phyloP scores from a whole-genome alignment of 192 early-diverging fungal genomes.

The Obelidium mucronatum region DNA sequence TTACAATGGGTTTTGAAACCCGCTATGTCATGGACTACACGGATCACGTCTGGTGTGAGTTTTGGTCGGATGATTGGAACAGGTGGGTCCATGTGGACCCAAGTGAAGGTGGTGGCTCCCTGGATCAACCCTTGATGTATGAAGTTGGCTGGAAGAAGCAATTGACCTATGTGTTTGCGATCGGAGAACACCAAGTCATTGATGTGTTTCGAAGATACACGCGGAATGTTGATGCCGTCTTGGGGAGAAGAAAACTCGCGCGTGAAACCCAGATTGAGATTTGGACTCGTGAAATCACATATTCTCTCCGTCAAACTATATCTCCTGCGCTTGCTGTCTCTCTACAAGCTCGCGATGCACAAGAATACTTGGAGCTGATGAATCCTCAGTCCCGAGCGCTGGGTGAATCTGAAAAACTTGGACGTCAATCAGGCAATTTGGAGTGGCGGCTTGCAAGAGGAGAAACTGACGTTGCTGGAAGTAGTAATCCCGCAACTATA shows the following conservation, averaged over 20 bases:
- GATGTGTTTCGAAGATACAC: constrained; percentile 47
- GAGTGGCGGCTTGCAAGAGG: constrained; percentile 44
- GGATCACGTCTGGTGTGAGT: constrained; percentile 58
- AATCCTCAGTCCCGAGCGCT: not conserved
- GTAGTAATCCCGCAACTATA: no score
- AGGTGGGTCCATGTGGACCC: constrained; percentile 51
- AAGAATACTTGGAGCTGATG: constrained; percentile 32
- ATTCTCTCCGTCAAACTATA: not conserved
- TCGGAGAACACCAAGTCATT: constrained; percentile 39
- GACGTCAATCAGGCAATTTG: constrained; percentile 39
- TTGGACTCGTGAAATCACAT: not conserved
- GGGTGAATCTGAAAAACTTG: constrained; percentile 13
- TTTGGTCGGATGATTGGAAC: constrained; percentile 32
- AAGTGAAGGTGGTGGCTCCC: constrained; percentile 37
- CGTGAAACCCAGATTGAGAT: constrained; percentile 13
- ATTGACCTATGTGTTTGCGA: constrained; percentile 46
- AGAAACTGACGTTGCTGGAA: constrained; percentile 29
- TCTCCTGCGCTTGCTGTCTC: constrained; percentile 9
- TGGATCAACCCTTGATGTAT: constrained; percentile 51
- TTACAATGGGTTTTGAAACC: constrained; percentile 51
- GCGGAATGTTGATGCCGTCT: constrained; percentile 20
- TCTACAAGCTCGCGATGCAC: constrained; percentile 8
- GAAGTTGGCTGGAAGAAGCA: constrained; percentile 57
- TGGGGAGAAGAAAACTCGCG: constrained; percentile 33
- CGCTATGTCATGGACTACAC: constrained; percentile 55